phyloP scores from a whole-genome alignment of 106 monocot genomes.

The Dioscorea dumetorum region DNA sequence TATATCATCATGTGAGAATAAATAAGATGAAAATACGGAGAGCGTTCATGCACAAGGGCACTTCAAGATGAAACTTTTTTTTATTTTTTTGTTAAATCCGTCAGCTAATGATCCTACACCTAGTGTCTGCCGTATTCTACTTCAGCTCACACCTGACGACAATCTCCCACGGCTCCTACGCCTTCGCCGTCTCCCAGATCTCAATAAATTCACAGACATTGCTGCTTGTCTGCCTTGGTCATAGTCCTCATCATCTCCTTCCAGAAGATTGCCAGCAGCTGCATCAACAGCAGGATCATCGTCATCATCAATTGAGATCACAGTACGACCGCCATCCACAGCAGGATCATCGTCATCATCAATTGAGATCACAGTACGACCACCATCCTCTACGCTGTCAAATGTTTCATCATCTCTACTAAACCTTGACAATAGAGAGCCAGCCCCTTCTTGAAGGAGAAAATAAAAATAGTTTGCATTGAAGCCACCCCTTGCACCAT shows the following conservation, averaged over 20 bases:
- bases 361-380: neutral
- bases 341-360: no score
- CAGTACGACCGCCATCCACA: neutral
- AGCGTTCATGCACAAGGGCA: no score
- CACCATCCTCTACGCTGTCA: neutral
- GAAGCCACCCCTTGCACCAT: neutral
- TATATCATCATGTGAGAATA: no score
- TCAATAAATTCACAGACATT: neutral
- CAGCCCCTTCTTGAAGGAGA: neutral
- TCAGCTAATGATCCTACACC: no score
- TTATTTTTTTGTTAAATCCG: no score
- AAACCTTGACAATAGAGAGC: neutral
- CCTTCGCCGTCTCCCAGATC: neutral
- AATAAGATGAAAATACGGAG: no score
- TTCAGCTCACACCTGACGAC: neutral
- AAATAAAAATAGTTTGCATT: neutral
- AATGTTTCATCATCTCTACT: neutral
- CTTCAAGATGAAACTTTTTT: no score
- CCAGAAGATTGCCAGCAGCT: neutral
- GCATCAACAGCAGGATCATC: neutral
- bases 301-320: neutral
- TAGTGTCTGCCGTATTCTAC: neutral
- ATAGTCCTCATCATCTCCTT: no score
- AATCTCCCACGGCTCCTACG: neutral
- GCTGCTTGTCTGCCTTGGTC: neutral